These are phyloP conservation scores for Globisporangium polare DNA, from an alignment of 352 stramenopile genomes.

Conservation along the genomic window DNA sequence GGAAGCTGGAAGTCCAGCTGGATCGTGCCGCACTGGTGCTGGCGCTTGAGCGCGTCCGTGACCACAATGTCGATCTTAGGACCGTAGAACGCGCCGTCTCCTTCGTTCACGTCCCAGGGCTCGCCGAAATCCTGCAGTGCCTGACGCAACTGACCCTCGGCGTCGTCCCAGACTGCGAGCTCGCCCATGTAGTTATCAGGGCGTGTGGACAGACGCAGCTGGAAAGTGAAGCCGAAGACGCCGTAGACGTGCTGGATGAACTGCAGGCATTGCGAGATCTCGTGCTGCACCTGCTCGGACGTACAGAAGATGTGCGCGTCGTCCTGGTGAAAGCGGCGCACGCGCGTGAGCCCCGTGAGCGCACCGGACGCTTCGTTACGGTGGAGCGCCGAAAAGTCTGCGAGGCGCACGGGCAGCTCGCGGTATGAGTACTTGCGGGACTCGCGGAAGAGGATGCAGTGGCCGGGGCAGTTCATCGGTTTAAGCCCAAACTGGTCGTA, in stretches of 20 bases:
- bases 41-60: constrained; percentile 93
- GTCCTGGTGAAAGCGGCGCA: constrained; percentile 98
- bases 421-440: constrained; percentile 93
- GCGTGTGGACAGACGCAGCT: constrained; percentile 91
- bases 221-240: constrained; percentile 95
- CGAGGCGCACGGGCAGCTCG: constrained; percentile 93
- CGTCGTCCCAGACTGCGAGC: constrained; percentile 92
- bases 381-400: constrained; percentile 95
- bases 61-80: constrained; percentile 99
- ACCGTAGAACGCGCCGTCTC: constrained; percentile 96
- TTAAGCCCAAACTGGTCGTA: constrained; percentile 96
- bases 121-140: constrained; percentile 68
- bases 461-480: constrained; percentile 98
- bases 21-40: constrained; percentile 97
- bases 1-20: constrained; percentile 98
- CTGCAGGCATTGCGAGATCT: constrained; percentile 92
- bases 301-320: constrained; percentile 98
- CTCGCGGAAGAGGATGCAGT: constrained; percentile 97
- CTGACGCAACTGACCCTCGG: constrained; percentile 67
- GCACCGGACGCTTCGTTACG: constrained; percentile 95
- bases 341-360: constrained; percentile 94
- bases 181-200: constrained; percentile 95
- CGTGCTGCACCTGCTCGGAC: constrained; percentile 92
- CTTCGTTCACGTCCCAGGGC: constrained; percentile 89
- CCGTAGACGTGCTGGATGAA: constrained; percentile 94